A percentile compares a stretch with the other conserved stretches of the same genome.
Conservation (phyloP, 108 stramenopile species). For the Nannochloropsis oceanica region DNA sequence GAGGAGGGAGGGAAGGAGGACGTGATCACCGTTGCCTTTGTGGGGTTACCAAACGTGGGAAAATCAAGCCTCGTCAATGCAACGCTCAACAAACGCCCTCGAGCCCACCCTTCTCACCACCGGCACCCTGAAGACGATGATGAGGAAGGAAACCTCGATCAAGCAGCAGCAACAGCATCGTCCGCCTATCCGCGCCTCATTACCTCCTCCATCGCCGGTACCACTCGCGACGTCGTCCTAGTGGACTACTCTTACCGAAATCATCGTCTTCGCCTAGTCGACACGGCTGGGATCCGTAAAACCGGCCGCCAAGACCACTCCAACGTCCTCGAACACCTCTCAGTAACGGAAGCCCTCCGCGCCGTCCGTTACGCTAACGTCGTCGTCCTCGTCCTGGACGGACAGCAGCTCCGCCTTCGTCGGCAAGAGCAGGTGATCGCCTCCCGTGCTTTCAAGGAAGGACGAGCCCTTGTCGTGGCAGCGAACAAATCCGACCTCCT, state of each 20-base stretch:
- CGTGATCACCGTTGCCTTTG: slow-evolving; percentile 12
- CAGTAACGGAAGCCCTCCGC: slow-evolving; percentile 22
- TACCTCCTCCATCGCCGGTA: not conserved
- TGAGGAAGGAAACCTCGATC: not conserved
- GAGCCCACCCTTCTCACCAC: not conserved
- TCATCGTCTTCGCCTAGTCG: slow-evolving; percentile 22
- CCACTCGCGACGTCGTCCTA: slow-evolving; percentile 29
- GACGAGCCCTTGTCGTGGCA: slow-evolving; percentile 29
- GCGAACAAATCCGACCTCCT: slow-evolving; percentile 35
- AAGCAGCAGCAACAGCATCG: not conserved
- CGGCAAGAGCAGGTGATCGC: slow-evolving; percentile 9
- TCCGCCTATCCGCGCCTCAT: not conserved
- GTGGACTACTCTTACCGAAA: slow-evolving; percentile 33
- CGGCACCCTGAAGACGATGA: not conserved
- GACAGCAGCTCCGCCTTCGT: slow-evolving; percentile 22
- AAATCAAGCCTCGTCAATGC: slow-evolving; percentile 14
- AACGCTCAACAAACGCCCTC: slow-evolving; percentile 23
- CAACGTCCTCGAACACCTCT: slow-evolving; percentile 6
- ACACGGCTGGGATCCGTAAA: slow-evolving; percentile 36
- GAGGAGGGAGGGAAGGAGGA: not conserved
- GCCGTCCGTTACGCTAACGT: slow-evolving; percentile 32
- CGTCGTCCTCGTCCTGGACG: slow-evolving; percentile 38
- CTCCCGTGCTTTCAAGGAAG: slow-evolving; percentile 16
- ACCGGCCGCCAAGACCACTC: slow-evolving; percentile 15
- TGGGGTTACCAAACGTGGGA: slow-evolving; percentile 35